Base-by-base conservation (phyloP, 495 filamentous ascomycete species). In the Aspergillus homomorphus region DNA sequence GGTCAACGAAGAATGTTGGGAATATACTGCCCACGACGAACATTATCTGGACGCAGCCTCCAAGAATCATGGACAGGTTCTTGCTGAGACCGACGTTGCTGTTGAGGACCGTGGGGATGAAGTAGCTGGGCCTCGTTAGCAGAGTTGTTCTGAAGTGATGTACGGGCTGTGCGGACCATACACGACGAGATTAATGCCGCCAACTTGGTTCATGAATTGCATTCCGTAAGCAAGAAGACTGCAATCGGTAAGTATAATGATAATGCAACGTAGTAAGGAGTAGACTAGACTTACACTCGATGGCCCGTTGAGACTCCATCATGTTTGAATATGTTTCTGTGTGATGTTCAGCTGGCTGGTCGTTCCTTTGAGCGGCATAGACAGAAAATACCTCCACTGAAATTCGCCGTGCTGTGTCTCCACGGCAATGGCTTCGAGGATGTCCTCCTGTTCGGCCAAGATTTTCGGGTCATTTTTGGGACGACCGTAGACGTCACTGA, bases 121-220 rank as follows among this genome's bases (percentile, higher is more conserved):
- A 61, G 41, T 59, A 60, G 4, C 51, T 63, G 20, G 38, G 19
- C 19, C 8, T 3, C 4, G 61, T 42, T 49, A 48, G 9, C 10
- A 45, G 9, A 3, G 19, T 3, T 1, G 23, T n/a, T 7, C 12
- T 21, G 7, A 3, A 49, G 21, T 33, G 0, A 22, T 46, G 33
- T 45, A 19, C 18, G n/a, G 22, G 21, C 55, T 58, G 5, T 59
- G 58, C 1, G 56, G 54, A 20, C 50, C 67, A 62, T 77, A 65
- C 78, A 77, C 78, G 33, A 85, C 72, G 55, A 84, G 69, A 55
- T 83, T 84, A 30, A 80, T 76, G 19, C 83, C 84, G 21, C 62
- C 60, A 14, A 73, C 59, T 46, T 82, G 77, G 62, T 82, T 74
- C 77, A 80, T 76, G 59, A 79, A 72, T 65, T 83, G 71, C 33